Evolutionary conservation across 192 early-diverging fungal species (phyloP).

Genomic region (Chytriomyces sp.): DNA sequence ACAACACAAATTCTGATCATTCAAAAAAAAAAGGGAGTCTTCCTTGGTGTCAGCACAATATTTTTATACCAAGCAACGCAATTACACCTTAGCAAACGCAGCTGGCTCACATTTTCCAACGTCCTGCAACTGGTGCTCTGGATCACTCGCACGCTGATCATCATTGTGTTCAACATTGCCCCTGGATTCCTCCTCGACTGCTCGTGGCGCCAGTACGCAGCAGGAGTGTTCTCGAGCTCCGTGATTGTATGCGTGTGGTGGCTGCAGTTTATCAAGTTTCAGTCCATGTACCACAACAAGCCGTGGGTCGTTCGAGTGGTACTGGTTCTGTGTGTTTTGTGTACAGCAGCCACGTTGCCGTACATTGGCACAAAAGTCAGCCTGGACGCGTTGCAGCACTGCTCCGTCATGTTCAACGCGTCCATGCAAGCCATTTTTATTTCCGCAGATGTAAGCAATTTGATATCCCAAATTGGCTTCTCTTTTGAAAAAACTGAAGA

Average conservation of each 20-base stretch:
- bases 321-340: conserved; percentile 21
- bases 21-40: conserved; percentile 19
- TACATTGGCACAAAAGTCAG: conserved; percentile 11
- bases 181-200: conserved; percentile 26
- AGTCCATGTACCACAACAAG: conserved; percentile 30
- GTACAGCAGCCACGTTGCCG: conserved; percentile 28
- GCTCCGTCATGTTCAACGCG: conserved; percentile 10
- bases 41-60: conserved; percentile 27
- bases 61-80: conserved; percentile 27
- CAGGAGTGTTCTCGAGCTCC: conserved; percentile 14
- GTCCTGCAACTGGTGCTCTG: conserved; percentile 20
- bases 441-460: conserved; percentile 32
- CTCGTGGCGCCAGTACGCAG: conserved; percentile 27
- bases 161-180: conserved; percentile 32
- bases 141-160: conserved; percentile 29
- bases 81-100: conserved; percentile 11
- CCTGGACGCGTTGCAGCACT: conserved; percentile 25
- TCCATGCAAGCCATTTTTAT: conserved; percentile 19
- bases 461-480: background rate
- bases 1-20: background rate
- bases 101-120: conserved; percentile 31
- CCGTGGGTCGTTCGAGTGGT: conserved; percentile 16
- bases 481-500: background rate
- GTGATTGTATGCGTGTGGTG: conserved; percentile 33
- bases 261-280: conserved; percentile 38